Evolutionary conservation across 1,139 yeast species (phyloP), one percentile per base, ranked within the genome.

Genomic region (Nakaseomyces kungkrabaensis): DNA sequence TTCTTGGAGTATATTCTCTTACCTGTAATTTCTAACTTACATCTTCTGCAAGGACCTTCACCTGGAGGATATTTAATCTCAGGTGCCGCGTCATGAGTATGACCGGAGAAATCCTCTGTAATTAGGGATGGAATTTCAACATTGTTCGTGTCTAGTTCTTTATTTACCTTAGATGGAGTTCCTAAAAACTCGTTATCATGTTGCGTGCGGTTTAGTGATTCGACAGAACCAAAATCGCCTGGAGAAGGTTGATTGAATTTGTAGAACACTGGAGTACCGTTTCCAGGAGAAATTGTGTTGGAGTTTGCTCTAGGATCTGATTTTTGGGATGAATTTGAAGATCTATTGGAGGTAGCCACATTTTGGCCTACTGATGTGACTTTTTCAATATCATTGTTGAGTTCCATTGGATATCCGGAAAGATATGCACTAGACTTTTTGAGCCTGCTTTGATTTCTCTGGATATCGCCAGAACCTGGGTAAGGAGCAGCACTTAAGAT

Each of bases 21-120:
- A 43, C 72, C 82, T 9, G 44, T 45, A 11, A 63, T 53, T 47
- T 55, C 62, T 13, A 45, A 58, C 8, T 67, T 62, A 70, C 98
- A 90, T 37, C 70, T 61, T 53, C 92, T 76, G 61, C 92, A 85
- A 10, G 89, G 89, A 0, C 92, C 92, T 53, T 77, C 69, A 0
- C 92, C 92, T 2, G 89, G 78, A 7, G 77, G 73, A 54, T 70
- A 68, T 37, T 43, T 46, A 22, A 38, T 17, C 10, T 27, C 34
- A 13, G 33, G 33, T n/a, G 34, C 9, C 34, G 8, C 11, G n/a
- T 17, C 11, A 27, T 13, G 36, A 5, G 5, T 24, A 10, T 24
- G 7, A 10, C 6, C 32, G n/a, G 38, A 24, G 4, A 36, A 17
- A 46, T 34, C 24, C 17, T 34, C 24, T 24, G 24, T 37, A 34